phyloP scores from a whole-genome alignment of 2,329 filamentous ascomycete species.

The Scedosporium aurantiacum region DNA sequence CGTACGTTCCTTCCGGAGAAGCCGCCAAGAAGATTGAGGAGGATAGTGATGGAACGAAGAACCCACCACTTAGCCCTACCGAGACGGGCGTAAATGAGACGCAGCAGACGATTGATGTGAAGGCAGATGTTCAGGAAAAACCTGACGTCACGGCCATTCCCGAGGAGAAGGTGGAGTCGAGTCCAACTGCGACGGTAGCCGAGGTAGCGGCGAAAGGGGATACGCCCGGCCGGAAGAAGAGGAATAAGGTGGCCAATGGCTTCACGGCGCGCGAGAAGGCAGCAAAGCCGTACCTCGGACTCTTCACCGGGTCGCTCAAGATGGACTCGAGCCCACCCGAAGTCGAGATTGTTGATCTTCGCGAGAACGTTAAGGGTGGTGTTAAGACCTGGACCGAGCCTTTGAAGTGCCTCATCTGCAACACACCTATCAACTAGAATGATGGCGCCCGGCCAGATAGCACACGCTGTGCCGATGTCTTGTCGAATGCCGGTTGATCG shows the following conservation, averaged over 20 bases:
- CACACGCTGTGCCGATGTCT: background rate
- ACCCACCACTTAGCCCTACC: conserved; percentile 38
- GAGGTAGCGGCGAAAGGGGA: conserved; percentile 19
- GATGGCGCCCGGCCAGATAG: background rate
- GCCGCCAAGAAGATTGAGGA: conserved; percentile 25
- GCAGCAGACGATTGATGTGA: conserved; percentile 42
- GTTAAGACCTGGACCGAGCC: conserved; percentile 43
- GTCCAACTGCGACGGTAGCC: conserved; percentile 4
- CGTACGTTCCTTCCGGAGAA: conserved; percentile 28
- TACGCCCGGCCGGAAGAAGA: conserved; percentile 15
- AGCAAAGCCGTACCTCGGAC: conserved; percentile 37
- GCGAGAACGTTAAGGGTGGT: conserved; percentile 33
- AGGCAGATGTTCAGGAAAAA: conserved; percentile 30
- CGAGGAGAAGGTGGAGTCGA: conserved; percentile 17
- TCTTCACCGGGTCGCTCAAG: conserved; percentile 39
- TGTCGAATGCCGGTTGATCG: background rate
- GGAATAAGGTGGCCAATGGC: conserved; percentile 20
- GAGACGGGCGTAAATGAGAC: conserved; percentile 39
- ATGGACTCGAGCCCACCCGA: conserved; percentile 35
- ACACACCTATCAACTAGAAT: conserved; percentile 30
- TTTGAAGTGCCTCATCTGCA: conserved; percentile 39
- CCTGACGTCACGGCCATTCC: conserved; percentile 10
- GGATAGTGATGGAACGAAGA: conserved; percentile 7
- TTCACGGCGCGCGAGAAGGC: conserved; percentile 6
- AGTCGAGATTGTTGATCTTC: conserved; percentile 41